A percentile compares a stretch with the other conserved stretches of the same genome.
These are phyloP conservation scores for Lotmaria passim DNA, from an alignment of 208 protist species.

Conservation along the genomic window DNA sequence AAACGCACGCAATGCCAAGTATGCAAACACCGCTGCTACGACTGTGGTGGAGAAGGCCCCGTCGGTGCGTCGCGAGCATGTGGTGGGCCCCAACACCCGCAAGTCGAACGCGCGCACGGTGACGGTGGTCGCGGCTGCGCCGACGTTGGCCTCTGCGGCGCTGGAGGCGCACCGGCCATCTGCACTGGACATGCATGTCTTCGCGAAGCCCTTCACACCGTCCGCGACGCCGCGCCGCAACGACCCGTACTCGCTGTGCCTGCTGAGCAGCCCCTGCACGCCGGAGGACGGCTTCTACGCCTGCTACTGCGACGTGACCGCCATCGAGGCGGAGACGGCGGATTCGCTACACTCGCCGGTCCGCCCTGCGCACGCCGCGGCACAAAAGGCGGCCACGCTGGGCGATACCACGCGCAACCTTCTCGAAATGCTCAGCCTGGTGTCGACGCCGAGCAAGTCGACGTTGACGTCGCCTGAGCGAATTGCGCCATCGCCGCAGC, in stretches of 20 bases:
- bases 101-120: neutral
- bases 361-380: neutral
- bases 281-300: slow-evolving; percentile 69
- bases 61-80: slow-evolving; percentile 14
- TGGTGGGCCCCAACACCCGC: neutral
- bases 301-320: slow-evolving; percentile 48
- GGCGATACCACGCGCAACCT: slow-evolving; percentile 20
- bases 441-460: slow-evolving; percentile 11
- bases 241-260: slow-evolving; percentile 65
- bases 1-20: slow-evolving; percentile 12
- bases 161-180: slow-evolving; percentile 14
- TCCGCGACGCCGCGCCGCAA: slow-evolving; percentile 30
- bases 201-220: slow-evolving; percentile 35
- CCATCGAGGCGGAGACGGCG: neutral
- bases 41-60: neutral
- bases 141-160: neutral
- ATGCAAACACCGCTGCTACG: neutral
- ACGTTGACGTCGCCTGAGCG: slow-evolving; percentile 16
- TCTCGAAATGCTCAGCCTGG: slow-evolving; percentile 23
- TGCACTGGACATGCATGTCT: slow-evolving; percentile 21
- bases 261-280: slow-evolving; percentile 34
- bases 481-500: neutral
- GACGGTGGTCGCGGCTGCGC: neutral
- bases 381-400: neutral
- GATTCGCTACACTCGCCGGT: slow-evolving; percentile 19